Evolutionary conservation across 1,139 yeast genomes (phyloP), one percentile per base, ranked within the genome.

Genomic region (Candida sojae): DNA sequence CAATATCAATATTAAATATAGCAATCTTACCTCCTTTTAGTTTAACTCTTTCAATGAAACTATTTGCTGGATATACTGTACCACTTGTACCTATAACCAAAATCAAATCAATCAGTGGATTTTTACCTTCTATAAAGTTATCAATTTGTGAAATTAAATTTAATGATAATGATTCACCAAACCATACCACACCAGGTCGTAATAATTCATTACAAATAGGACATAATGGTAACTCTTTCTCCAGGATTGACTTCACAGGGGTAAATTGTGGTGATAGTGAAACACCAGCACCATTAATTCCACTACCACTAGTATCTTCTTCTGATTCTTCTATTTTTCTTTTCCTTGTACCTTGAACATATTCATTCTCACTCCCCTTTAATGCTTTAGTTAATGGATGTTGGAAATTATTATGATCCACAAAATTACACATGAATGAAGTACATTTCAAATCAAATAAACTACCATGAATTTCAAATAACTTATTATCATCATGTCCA

Each of bases 171-270:
- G 90, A 77, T 63, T 90, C 97, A 4, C 97, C 97, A 67, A 86
- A 89, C 97, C 97, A 90, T 3, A 89, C 93, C 5, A 91, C 95
- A 0, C 95, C 96, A 0, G 97, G 97, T 28, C 97, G 73, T 48
- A 90, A 66, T 23, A 88, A 63, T 30, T 64, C 59, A 10, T 70
- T 63, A 60, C 97, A 90, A 8, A 70, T 68, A 0, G 96, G 96
- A 61, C 97, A 91, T 42, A 63, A 75, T 1, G 96, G 96, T n/a
- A 89, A 71, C 2, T 83, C 83, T 1, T 67, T 62, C 43, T 71
- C 77, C 1, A 72, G 68, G 1, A 88, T 66, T 21, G 68, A 67
- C 23, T 75, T 72, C 1, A 79, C 75, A 1, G 84, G 83, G 2
- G 64, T 59, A 48, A 77, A 72, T 46, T 76, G 76, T 2, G 84